Percentiles rank a stretch among this genome's conserved stretches.
Evolutionary conservation across 345 rosid species (phyloP).

Genomic region (Heritiera littoralis): DNA sequence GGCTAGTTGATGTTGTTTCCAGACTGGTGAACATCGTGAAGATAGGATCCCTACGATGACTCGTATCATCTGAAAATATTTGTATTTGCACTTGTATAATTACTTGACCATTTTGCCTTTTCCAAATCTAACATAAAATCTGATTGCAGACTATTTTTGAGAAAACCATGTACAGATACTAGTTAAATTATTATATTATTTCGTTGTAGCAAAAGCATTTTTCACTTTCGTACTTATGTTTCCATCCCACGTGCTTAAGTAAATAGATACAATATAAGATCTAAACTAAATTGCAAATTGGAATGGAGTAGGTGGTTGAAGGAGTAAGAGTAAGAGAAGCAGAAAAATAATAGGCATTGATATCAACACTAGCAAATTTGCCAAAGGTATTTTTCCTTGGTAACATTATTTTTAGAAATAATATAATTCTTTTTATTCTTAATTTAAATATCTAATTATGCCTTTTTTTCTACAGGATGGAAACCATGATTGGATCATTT

Average conservation of each 20-base stretch:
- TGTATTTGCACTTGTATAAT: neutral
- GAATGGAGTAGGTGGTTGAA: slow-evolving; percentile 47
- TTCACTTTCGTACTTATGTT: no score
- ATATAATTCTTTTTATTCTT: no score
- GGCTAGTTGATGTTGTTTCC: no score
- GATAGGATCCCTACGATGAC: slow-evolving; percentile 88
- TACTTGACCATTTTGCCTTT: no score
- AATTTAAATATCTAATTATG: no score
- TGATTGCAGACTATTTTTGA: neutral
- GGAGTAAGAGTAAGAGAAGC: slow-evolving; percentile 69
- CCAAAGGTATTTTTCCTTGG: slow-evolving; percentile 38
- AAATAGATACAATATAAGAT: neutral
- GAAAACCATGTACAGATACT: neutral
- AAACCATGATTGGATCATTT: no score
- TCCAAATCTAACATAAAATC: neutral
- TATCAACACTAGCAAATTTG: slow-evolving; percentile 48
- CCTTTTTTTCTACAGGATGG: no score
- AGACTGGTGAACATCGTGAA: slow-evolving; percentile 26
- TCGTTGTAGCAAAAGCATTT: no score
- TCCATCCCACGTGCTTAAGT: neutral
- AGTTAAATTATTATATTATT: neutral
- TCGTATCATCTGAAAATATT: slow-evolving; percentile 9
- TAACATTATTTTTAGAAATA: neutral
- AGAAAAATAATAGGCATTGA: slow-evolving; percentile 63
- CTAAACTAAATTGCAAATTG: neutral